These are phyloP conservation scores for Macrophomina tecta DNA, from an alignment of 2,329 filamentous ascomycete species.

Conservation along the genomic window DNA sequence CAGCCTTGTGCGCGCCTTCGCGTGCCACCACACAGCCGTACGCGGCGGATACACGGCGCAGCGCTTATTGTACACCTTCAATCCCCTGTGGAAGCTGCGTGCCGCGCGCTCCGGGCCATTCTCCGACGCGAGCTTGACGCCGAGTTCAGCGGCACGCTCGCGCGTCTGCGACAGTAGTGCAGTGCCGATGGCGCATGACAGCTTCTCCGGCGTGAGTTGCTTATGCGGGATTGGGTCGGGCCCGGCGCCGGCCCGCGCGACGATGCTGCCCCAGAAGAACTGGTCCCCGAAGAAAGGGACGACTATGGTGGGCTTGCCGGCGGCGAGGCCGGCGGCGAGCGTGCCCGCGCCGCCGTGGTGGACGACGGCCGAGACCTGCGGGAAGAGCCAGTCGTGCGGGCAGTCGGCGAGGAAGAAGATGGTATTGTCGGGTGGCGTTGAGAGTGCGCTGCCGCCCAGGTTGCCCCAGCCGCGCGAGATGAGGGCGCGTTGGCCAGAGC, in stretches of 20 bases:
- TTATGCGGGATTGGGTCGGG: constrained; percentile 70
- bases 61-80: not conserved
- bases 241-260: constrained; percentile 68
- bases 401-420: constrained; percentile 76
- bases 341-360: constrained; percentile 70
- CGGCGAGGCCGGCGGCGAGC: constrained; percentile 75
- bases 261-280: constrained; percentile 77
- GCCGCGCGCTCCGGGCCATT: not conserved
- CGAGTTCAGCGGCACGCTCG: not conserved
- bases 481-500: constrained; percentile 59
- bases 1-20: not conserved
- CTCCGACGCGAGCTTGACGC: not conserved
- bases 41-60: not conserved
- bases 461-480: constrained; percentile 80
- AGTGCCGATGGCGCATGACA: constrained; percentile 68
- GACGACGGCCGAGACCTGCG: constrained; percentile 20
- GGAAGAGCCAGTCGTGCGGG: constrained; percentile 78
- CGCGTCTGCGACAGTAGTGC: not conserved
- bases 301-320: constrained; percentile 74
- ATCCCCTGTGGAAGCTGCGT: not conserved
- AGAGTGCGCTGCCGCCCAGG: constrained; percentile 55
- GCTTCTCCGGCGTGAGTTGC: constrained; percentile 64
- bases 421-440: constrained; percentile 53
- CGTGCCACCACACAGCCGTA: not conserved
- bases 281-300: constrained; percentile 83